Evolutionary conservation across 108 stramenopile genomes (phyloP), one percentile per base, ranked within the genome.

Genomic region (Pseudonitzschia delicatissima): DNA sequence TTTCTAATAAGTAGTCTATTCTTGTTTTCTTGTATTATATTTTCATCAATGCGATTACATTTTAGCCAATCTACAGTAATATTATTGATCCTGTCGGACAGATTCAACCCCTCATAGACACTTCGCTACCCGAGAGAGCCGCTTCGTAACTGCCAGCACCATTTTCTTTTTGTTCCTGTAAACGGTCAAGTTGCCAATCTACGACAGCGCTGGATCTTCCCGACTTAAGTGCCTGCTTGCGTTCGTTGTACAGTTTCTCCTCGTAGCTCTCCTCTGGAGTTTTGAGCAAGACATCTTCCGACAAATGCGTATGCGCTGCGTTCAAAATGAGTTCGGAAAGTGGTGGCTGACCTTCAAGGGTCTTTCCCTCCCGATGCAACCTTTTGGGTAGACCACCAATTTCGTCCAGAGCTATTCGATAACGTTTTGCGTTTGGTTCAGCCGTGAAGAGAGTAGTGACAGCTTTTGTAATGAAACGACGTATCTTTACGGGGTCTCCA

Each of bases 391-490:
- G 52, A 1, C 86, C 71, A 21, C 80, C 80, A 57, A 91, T 80
- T 45, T 91, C 82, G 67, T 95, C 90, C 67, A 92, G 66, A 8
- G 88, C 87, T 27, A 92, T 81, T 27, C 94, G 78, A 59, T 81
- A 95, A 23, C 81, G 62, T 73, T 92, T 95, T n/a, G 80, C 82
- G 66, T 88, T 90, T 4, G 74, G 77, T 68, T 95, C 94, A 5
- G 89, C 94, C 2, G 90, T 79, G 76, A 95, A 95, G 13, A 95
- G 48, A 21, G 81, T 78, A 1, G 79, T 77, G n/a, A 89, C 64
- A 25, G 94, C 91, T 71, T 87, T 91, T 31, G 79, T 67, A 2
- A 95, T 61, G 45, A 84, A 85, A 11, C 91, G 77, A 23, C 91
- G 83, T 36, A 87, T 79, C 35, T 83, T 84, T 20, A 76, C 47